Percentiles rank a stretch among this genome's conserved stretches.
Evolutionary conservation across 1,139 yeast genomes (phyloP).

Genomic region (Scheffersomyces segobiensis): DNA sequence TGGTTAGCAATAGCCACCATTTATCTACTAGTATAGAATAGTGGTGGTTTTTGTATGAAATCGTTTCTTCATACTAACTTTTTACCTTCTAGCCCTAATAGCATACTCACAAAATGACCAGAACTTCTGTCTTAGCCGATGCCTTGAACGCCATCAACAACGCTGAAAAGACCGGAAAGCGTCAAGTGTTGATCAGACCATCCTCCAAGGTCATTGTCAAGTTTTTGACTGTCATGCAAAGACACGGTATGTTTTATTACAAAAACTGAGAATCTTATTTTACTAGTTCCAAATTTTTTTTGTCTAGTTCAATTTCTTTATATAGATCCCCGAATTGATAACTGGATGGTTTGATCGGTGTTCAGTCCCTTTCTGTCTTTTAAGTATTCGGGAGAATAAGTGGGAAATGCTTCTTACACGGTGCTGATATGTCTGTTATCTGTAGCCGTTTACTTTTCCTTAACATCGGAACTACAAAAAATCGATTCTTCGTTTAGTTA

Average conservation of each 20-base stretch:
- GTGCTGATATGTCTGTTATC: constrained; percentile 35
- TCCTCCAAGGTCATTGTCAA: constrained; percentile 98
- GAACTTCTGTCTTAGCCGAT: constrained; percentile 98
- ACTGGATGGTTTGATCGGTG: constrained; percentile 95
- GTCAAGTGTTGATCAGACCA: constrained; percentile 98
- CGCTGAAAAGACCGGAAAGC: constrained; percentile 99
- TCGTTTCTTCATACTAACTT: constrained; percentile 9
- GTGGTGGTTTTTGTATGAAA: not conserved
- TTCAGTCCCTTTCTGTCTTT: constrained; percentile 94
- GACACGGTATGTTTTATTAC: constrained; percentile 56
- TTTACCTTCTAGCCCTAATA: constrained; percentile 2
- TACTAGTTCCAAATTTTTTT: not conserved
- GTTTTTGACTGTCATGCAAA: constrained; percentile 96
- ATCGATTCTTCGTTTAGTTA: constrained; percentile 7
- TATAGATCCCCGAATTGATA: constrained; percentile 75
- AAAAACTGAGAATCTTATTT: not conserved
- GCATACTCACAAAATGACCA: constrained; percentile 67
- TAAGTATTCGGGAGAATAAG: constrained; percentile 89
- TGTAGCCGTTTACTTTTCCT: constrained; percentile 72
- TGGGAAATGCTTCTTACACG: constrained; percentile 83
- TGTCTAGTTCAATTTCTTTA: constrained; percentile 1
- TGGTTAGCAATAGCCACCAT: constrained; percentile 6
- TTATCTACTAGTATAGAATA: not conserved
- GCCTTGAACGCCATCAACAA: constrained; percentile 98
- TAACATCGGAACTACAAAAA: constrained; percentile 44